These are phyloP conservation scores for Oryza punctata DNA, from an alignment of 176 grass and related monocot species.

Conservation along the genomic window DNA sequence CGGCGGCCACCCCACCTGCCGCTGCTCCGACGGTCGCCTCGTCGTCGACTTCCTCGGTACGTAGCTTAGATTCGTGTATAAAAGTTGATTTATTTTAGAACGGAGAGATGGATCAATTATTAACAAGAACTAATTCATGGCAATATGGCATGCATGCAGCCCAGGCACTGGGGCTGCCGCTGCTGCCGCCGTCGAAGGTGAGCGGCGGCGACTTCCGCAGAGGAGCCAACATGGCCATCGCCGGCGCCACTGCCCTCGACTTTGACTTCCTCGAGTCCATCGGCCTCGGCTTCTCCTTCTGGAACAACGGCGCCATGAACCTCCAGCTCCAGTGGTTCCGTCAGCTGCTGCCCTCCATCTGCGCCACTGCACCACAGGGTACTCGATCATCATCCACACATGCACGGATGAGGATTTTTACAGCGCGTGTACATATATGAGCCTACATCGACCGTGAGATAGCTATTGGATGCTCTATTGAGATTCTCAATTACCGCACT, in stretches of 20 bases:
- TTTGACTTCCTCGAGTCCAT: conserved; percentile 41
- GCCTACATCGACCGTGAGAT: too few species aligned
- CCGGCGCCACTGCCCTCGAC: conserved; percentile 43
- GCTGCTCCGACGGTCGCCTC: conserved; percentile 54
- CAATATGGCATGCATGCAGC: too few species aligned
- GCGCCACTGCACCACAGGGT: neutral
- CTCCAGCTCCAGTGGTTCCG: conserved; percentile 54
- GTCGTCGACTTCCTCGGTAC: conserved; percentile 50
- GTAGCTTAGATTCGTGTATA: too few species aligned
- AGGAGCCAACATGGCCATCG: conserved; percentile 56
- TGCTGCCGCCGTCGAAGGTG: conserved; percentile 44
- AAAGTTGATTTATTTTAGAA: too few species aligned
- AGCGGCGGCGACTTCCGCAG: conserved; percentile 15
- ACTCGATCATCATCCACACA: too few species aligned
- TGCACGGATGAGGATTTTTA: too few species aligned
- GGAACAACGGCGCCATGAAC: conserved; percentile 52
- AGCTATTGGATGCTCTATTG: too few species aligned
- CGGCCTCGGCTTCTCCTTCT: conserved; percentile 42
- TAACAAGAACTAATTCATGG: too few species aligned
- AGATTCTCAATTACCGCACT: too few species aligned
- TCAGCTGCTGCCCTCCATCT: conserved; percentile 42
- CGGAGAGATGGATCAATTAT: too few species aligned
- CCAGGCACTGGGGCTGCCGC: conserved; percentile 43
- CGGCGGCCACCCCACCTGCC: conserved; percentile 49
- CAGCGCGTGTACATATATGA: too few species aligned